Conservation (phyloP, 179 eudicot species). For the Kewa caespitosa region DNA sequence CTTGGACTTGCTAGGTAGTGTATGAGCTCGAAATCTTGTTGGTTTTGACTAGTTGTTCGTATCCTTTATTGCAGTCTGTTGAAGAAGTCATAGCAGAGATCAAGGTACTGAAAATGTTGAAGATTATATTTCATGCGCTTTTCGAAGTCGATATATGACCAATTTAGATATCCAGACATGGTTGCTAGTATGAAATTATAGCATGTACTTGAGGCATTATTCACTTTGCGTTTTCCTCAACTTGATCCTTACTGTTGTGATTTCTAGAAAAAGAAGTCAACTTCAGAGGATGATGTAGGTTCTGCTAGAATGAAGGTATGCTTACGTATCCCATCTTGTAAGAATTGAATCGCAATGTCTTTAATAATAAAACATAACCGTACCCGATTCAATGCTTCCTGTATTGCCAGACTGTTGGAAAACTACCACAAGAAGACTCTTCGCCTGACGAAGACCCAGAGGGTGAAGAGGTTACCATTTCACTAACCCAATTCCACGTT, state of each 20-base stretch:
- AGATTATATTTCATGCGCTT: too few species aligned
- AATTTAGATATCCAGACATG: too few species aligned
- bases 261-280: constrained; percentile 35
- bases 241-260: neutral
- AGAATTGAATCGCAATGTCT: too few species aligned
- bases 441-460: constrained; percentile 1
- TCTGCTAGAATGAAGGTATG: constrained; percentile 35
- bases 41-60: neutral
- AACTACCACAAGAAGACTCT: constrained; percentile 12
- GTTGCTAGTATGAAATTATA: too few species aligned
- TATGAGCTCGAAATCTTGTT: neutral
- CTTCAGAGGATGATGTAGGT: constrained; percentile 28
- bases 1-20: neutral
- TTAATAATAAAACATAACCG: neutral
- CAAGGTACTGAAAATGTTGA: constrained; percentile 20
- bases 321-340: too few species aligned
- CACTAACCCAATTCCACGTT: neutral
- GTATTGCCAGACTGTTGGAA: constrained; percentile 16
- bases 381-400: neutral
- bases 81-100: constrained; percentile 34
- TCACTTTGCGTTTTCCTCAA: neutral
- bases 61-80: constrained; percentile 22
- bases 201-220: neutral
- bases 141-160: too few species aligned
- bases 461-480: constrained; percentile 5